phyloP scores from a whole-genome alignment of 2,329 filamentous ascomycete genomes.

The Apiospora rasikravindrae region DNA sequence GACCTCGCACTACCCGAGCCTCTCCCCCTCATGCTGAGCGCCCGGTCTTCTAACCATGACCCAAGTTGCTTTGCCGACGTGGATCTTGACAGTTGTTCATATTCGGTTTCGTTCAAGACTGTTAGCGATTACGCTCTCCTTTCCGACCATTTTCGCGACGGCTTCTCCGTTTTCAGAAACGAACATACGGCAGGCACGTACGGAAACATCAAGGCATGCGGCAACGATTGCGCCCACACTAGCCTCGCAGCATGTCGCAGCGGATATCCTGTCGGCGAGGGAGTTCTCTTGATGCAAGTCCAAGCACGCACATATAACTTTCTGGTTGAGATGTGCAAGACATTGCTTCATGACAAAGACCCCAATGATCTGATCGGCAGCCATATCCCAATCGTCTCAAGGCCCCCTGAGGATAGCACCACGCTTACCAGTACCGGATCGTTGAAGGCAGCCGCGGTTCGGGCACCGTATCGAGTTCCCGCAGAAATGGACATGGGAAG shows the following conservation, averaged over 20 bases:
- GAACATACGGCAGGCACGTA: not conserved
- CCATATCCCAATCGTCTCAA: not conserved
- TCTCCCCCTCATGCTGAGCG: not conserved
- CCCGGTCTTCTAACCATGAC: not conserved
- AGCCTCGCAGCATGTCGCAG: not conserved
- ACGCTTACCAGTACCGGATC: not conserved
- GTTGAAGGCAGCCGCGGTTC: constrained; percentile 12
- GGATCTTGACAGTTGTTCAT: not conserved
- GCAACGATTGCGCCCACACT: not conserved
- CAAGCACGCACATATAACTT: not conserved
- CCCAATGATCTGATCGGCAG: not conserved
- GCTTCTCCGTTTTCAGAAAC: too few species aligned
- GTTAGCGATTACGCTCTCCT: not conserved
- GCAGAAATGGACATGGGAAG: constrained; percentile 21
- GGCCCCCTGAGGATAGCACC: not conserved
- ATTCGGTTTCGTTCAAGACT: not conserved
- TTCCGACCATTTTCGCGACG: too few species aligned
- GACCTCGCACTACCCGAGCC: not conserved
- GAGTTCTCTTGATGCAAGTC: not conserved
- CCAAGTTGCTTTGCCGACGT: not conserved
- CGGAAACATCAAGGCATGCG: not conserved
- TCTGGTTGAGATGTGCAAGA: not conserved
- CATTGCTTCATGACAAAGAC: not conserved
- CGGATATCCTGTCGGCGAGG: not conserved
- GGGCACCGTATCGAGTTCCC: constrained; percentile 25